Evolutionary conservation across 495 filamentous ascomycete species (phyloP).

Genomic region (Hypoxylon intermedium): DNA sequence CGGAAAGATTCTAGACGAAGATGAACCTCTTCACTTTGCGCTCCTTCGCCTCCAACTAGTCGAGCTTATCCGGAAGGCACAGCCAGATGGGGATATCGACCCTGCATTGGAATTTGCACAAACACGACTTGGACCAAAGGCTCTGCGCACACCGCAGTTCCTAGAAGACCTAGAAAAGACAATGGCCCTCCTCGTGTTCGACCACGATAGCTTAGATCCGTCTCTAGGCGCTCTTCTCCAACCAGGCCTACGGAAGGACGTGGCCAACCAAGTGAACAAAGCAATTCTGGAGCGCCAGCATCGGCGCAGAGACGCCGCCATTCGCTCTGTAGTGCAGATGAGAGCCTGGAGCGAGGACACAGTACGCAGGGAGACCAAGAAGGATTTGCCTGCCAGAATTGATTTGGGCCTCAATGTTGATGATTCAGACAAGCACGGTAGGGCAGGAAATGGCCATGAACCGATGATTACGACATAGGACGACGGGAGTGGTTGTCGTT

Average conservation of each 20-base stretch:
- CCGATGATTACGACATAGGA: slow-evolving; percentile 64
- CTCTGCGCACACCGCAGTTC: slow-evolving; percentile 80
- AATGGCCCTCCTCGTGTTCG: slow-evolving; percentile 90
- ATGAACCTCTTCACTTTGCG: slow-evolving; percentile 86
- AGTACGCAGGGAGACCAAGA: slow-evolving; percentile 70
- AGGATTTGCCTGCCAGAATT: slow-evolving; percentile 73
- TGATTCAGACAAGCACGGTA: slow-evolving; percentile 46
- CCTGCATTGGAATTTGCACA: slow-evolving; percentile 88
- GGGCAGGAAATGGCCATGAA: slow-evolving; percentile 58
- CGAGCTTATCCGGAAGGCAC: slow-evolving; percentile 80
- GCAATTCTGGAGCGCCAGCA: slow-evolving; percentile 78
- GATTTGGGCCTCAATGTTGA: slow-evolving; percentile 72
- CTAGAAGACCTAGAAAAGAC: slow-evolving; percentile 89
- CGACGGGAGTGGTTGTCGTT: background rate
- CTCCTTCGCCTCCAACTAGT: slow-evolving; percentile 90
- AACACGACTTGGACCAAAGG: slow-evolving; percentile 82
- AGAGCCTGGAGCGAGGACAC: slow-evolving; percentile 85
- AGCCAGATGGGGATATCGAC: slow-evolving; percentile 69
- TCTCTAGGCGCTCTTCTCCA: slow-evolving; percentile 77
- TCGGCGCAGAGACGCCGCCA: slow-evolving; percentile 76
- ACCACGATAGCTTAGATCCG: slow-evolving; percentile 71
- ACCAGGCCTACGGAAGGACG: slow-evolving; percentile 78
- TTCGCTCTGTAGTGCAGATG: slow-evolving; percentile 78
- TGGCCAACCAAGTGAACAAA: slow-evolving; percentile 84
- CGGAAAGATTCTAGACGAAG: slow-evolving; percentile 80